Evolutionary conservation across 164 flowering plant genomes (phyloP).

Genomic region (Chimonanthus praecox): DNA sequence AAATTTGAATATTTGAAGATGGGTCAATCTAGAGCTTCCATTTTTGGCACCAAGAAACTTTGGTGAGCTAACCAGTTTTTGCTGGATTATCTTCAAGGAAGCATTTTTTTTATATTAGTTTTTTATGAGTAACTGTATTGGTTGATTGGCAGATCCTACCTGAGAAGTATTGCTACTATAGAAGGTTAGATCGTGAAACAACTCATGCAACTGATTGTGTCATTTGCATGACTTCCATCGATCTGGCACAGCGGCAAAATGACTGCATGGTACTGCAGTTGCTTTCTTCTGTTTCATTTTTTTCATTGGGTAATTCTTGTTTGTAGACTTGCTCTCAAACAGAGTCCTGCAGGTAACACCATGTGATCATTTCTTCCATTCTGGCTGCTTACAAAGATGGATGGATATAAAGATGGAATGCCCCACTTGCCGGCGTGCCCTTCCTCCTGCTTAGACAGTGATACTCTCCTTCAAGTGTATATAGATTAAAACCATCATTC

Average conservation of each 20-base stretch:
- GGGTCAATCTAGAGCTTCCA: too few relatives aligned
- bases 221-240: conserved; percentile 93
- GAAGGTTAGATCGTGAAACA: conserved; percentile 53
- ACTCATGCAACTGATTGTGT: conserved; percentile 71
- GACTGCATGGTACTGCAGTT: conserved; percentile 82
- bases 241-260: conserved; percentile 54
- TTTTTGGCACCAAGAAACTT: too few relatives aligned
- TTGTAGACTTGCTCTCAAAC: not conserved
- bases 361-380: conserved; percentile 97
- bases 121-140: conserved; percentile 4
- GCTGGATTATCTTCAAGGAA: too few relatives aligned
- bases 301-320: not conserved
- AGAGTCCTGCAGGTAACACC: conserved; percentile 71
- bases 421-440: conserved; percentile 91
- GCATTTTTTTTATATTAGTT: too few relatives aligned
- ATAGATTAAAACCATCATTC: conserved; percentile 18
- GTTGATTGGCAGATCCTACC: conserved; percentile 72
- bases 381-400: conserved; percentile 96
- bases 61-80: too few relatives aligned
- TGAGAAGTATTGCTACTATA: conserved; percentile 86
- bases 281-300: not conserved
- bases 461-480: conserved; percentile 13
- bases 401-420: conserved; percentile 99
- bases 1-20: too few relatives aligned
- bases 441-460: conserved; percentile 71